Conservation (phyloP, 805 yeast species). For the Nakazawaea pomicola region DNA sequence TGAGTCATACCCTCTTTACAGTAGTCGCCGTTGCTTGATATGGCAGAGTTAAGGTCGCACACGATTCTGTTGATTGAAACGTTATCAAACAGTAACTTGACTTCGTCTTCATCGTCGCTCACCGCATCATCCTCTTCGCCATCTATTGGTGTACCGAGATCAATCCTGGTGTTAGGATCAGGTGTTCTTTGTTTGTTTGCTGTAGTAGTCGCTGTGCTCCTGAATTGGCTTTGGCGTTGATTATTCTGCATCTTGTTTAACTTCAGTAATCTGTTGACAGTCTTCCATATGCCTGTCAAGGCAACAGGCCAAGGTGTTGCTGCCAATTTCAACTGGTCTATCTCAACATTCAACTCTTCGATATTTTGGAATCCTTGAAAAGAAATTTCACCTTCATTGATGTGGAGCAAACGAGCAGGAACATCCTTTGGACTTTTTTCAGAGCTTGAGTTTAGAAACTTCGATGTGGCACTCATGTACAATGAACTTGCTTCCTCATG, state of each 20-base stretch:
- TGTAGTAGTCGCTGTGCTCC: not conserved
- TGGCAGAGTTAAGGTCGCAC: slow-evolving; percentile 43
- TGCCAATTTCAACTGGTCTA: slow-evolving; percentile 38
- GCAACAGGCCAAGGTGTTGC: slow-evolving; percentile 39
- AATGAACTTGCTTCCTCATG: slow-evolving; percentile 66
- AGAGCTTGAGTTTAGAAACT: slow-evolving; percentile 27
- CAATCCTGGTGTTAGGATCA: slow-evolving; percentile 3
- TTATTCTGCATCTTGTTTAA: slow-evolving; percentile 28
- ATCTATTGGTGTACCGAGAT: slow-evolving; percentile 3
- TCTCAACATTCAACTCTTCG: slow-evolving; percentile 31
- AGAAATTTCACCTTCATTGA: slow-evolving; percentile 33
- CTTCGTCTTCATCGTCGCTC: slow-evolving; percentile 15
- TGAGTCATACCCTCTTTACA: slow-evolving; percentile 28
- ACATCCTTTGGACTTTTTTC: slow-evolving; percentile 3
- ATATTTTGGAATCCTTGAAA: slow-evolving; percentile 42
- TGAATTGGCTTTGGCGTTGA: slow-evolving; percentile 11
- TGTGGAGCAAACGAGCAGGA: slow-evolving; percentile 19
- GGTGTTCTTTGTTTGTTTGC: slow-evolving; percentile 2
- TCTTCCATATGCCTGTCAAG: slow-evolving; percentile 29
- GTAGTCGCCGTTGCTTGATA: slow-evolving; percentile 36
- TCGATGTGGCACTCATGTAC: slow-evolving; percentile 78
- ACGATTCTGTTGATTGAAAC: slow-evolving; percentile 32
- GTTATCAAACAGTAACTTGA: slow-evolving; percentile 29
- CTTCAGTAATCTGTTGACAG: slow-evolving; percentile 31
- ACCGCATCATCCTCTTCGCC: slow-evolving; percentile 4